A percentile compares a stretch with the other conserved stretches of the same genome.
phyloP scores from a whole-genome alignment of 75 land plant genomes.

The Cupressus sempervirens region DNA sequence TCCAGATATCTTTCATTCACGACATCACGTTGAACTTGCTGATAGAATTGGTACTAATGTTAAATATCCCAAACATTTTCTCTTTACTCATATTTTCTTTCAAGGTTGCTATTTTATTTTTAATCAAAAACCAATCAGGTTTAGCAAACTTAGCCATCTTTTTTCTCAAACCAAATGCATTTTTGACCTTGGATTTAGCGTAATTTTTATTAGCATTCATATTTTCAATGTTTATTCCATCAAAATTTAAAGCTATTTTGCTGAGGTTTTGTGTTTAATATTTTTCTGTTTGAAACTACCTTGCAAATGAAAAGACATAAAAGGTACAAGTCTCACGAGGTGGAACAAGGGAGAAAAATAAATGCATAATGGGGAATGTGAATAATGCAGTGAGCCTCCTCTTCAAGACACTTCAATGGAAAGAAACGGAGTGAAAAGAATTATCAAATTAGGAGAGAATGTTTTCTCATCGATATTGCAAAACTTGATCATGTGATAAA shows the following conservation, averaged over 20 bases:
- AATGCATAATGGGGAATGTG: neutral
- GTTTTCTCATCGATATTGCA: neutral
- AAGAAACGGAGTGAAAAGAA: neutral
- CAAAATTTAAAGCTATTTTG: neutral
- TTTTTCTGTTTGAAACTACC: neutral
- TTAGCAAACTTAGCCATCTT: too few species aligned
- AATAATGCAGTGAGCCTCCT: neutral
- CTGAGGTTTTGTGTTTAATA: neutral
- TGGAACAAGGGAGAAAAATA: neutral
- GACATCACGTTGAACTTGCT: too few species aligned
- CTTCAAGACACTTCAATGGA: neutral
- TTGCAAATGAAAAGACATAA: neutral
- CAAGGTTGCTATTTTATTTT: too few species aligned
- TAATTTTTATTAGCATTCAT: neutral
- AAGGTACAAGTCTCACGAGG: neutral
- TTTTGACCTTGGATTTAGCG: neutral
- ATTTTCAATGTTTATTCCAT: neutral
- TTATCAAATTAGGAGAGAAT: neutral
- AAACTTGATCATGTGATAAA: neutral
- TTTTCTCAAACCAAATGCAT: too few species aligned
- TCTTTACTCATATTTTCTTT: too few species aligned
- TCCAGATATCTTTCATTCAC: too few species aligned
- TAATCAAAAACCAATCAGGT: too few species aligned
- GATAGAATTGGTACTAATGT: too few species aligned
- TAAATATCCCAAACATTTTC: too few species aligned